A percentile compares a stretch with the other conserved stretches of the same genome.
Conservation (phyloP, 345 rosid genomes). For the Ailanthus altissimus region DNA sequence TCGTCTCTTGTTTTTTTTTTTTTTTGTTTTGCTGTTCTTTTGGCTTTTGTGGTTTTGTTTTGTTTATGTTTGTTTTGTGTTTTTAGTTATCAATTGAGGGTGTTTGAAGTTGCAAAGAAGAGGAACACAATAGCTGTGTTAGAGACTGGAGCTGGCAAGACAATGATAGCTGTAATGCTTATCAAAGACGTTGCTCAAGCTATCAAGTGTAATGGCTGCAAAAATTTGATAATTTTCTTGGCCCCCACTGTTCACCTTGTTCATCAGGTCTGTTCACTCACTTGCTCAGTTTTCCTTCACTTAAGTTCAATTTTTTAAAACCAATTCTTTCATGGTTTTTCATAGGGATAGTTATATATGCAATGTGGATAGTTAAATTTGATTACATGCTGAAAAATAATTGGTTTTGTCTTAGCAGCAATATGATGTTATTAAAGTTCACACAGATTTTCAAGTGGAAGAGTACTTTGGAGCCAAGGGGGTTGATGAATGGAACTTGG, state of each 20-base stretch:
- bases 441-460: slow-evolving; percentile 53
- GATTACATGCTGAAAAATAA: not conserved
- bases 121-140: slow-evolving; percentile 80
- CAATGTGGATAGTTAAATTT: slow-evolving; percentile 10
- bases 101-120: slow-evolving; percentile 65
- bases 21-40: slow-evolving; percentile 11
- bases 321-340: not conserved
- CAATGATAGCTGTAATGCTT: slow-evolving; percentile 62
- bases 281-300: not conserved
- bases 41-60: not conserved
- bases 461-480: slow-evolving; percentile 81
- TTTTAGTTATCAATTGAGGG: slow-evolving; percentile 57
- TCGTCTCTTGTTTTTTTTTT: not conserved
- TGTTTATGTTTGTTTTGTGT: slow-evolving; percentile 4
- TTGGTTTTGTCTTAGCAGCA: slow-evolving; percentile 53
- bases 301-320: not conserved
- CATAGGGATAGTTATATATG: not conserved
- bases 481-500: slow-evolving; percentile 62
- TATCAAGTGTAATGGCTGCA: slow-evolving; percentile 34
- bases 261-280: slow-evolving; percentile 51
- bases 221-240: slow-evolving; percentile 66
- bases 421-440: slow-evolving; percentile 49
- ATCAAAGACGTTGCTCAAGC: slow-evolving; percentile 47
- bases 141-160: slow-evolving; percentile 71
- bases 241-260: slow-evolving; percentile 83